Evolutionary conservation across 176 grass and related monocot species (phyloP).

Genomic region (Juncus effusus): DNA sequence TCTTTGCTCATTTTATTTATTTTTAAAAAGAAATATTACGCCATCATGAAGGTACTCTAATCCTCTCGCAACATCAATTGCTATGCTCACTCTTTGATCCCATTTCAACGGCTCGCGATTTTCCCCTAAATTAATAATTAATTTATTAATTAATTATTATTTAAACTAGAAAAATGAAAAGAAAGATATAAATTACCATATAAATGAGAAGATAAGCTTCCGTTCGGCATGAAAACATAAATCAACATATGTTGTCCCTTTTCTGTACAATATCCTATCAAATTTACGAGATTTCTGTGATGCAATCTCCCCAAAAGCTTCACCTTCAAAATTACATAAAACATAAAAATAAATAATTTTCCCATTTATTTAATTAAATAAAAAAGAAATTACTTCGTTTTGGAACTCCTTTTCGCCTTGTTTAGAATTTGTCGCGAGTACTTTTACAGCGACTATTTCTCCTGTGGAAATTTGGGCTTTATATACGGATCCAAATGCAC

Average conservation of each 20-base stretch:
- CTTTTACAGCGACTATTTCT: constrained; percentile 87
- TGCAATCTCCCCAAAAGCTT: constrained; percentile 88
- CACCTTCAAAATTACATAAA: constrained; percentile 51
- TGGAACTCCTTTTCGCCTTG: constrained; percentile 98
- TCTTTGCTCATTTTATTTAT: constrained; percentile 8
- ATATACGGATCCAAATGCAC: constrained; percentile 90
- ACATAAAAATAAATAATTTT: constrained; percentile 17
- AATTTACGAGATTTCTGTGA: constrained; percentile 96
- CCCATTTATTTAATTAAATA: background rate
- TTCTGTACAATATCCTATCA: constrained; percentile 95
- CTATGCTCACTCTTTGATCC: constrained; percentile 82
- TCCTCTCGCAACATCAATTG: constrained; percentile 90
- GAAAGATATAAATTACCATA: constrained; percentile 54
- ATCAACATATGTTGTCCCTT: constrained; percentile 87
- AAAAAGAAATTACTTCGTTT: constrained; percentile 54
- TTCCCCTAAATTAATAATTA: constrained; percentile 52
- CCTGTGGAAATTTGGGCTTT: constrained; percentile 86
- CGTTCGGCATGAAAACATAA: constrained; percentile 96
- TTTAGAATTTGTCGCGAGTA: constrained; percentile 80
- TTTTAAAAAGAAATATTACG: constrained; percentile 36
- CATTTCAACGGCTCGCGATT: constrained; percentile 53
- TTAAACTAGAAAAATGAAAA: background rate
- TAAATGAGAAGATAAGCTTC: constrained; percentile 87
- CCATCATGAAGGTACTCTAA: constrained; percentile 96
- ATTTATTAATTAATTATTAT: constrained; percentile 10